Base-by-base conservation (phyloP, 345 rosid genomes). In the Garcia nutans region DNA sequence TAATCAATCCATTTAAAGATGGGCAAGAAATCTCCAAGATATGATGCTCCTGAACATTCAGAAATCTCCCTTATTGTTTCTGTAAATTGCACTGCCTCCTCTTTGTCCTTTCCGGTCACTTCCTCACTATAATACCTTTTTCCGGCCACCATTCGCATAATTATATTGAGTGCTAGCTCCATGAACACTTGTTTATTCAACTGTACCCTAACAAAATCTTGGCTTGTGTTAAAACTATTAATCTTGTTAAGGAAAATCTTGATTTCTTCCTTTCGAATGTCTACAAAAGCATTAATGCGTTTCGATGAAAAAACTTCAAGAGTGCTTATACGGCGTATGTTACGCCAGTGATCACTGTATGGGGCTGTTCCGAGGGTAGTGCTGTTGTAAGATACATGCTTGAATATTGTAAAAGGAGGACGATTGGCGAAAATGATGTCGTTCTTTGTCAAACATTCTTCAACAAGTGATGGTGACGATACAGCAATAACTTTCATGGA, bases 21-120 rank as follows among this genome's bases (percentile, higher is more conserved):
- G 31, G 86, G 84, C n/a, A 80, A 74, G 70, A 80, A 85, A 23
- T 59, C 63, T 59, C 71, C 88, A 12, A 78, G 57, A 47, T 80
- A 56, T 12, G 66, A 63, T 0, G 86, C 82, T 1, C 82, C 52
- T 0, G 22, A 16, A 59, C 10, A 59, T 23, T 59, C 33, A 59
- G 23, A 59, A 23, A 10, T 23, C 63, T 59, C 63, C 1, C 15
- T 12, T 59, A 59, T 59, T 31, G 11, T 59, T 23, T 59, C 63
- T 23, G 5, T 23, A 23, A 59, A 59, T 59, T 22, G 3, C 63
- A n/a, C 10, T 0, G 61, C 61, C 61, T 57, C 61, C 9, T 1
- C 63, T 23, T 59, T 24, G 13, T 22, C 31, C 15, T 59, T 59
- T 24, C 6, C 63, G 1, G 31, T 59, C 31, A 20, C 61, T 0